phyloP scores from a whole-genome alignment of 2,329 filamentous ascomycete species.

The Kalaharituber pfeilii region DNA sequence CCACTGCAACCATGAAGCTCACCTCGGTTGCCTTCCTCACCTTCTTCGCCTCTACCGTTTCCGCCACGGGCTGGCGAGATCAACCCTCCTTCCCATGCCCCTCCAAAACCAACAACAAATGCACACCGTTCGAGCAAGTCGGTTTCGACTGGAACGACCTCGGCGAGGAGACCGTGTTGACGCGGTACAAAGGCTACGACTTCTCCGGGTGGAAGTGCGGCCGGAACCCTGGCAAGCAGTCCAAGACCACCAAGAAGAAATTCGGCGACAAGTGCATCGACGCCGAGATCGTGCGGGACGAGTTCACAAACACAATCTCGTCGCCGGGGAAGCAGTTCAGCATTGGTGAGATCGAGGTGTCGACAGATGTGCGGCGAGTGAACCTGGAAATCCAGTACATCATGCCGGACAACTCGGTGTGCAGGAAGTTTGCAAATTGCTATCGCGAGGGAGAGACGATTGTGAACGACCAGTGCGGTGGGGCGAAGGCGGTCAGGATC shows the following conservation, averaged over 20 bases:
- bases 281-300: constrained; percentile 32
- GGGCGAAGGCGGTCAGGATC: constrained; percentile 65
- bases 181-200: constrained; percentile 50
- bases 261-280: constrained; percentile 44
- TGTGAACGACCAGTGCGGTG: constrained; percentile 79
- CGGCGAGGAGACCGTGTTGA: constrained; percentile 38
- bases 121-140: constrained; percentile 46
- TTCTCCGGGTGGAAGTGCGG: constrained; percentile 59
- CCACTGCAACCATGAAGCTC: background rate
- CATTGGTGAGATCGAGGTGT: constrained; percentile 28
- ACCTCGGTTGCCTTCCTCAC: background rate
- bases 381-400: constrained; percentile 72
- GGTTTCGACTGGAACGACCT: constrained; percentile 61
- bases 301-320: constrained; percentile 28
- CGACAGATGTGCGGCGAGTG: constrained; percentile 42
- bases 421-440: constrained; percentile 61
- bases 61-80: background rate
- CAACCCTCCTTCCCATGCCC: constrained; percentile 34
- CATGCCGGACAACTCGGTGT: constrained; percentile 66
- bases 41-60: background rate
- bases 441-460: constrained; percentile 49
- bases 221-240: constrained; percentile 37
- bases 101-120: constrained; percentile 58
- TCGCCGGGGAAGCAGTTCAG: constrained; percentile 42
- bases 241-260: constrained; percentile 35